Base-by-base conservation (phyloP, 495 filamentous ascomycete species). In the Chaetomium tenue region DNA sequence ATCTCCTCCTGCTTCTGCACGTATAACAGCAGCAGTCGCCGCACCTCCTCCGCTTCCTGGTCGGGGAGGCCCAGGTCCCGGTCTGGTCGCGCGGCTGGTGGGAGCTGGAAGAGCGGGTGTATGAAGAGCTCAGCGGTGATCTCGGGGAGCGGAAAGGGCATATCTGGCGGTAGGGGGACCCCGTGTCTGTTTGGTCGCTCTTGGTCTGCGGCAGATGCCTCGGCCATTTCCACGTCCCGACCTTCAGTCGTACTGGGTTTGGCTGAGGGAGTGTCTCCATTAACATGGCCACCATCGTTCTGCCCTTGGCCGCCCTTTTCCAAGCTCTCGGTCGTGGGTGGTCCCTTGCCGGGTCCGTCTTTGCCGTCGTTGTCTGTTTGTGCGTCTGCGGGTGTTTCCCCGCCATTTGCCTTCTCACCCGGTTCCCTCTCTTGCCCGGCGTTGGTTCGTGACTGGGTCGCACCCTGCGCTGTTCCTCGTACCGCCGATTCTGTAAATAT, bases 1-100 rank as follows among this genome's bases (percentile, higher is more conserved):
- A 96, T 88, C 75, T 98, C 93, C 70, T 98, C 94, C 70, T 97
- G 93, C 73, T 96, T 96, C 69, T 97, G 93, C 15, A 97, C 89
- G 68, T 93, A 97, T 3, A 89, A 82, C 72, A 91, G 85, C 13
- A 98, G 82, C 13, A 96, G 75, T 37, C 88, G 88, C 25, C 93
- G 87, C 16, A 91, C 92, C 46, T 98, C 92, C 67, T 95, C 91
- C 1, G 94, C 95, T 76, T 97, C 93, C 9, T 79, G 70, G 16
- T 87, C 79, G 0, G 92, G 92, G 1, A 98, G 85, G 18, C 91
- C 90, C 40, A 91, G 83, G 71, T 95, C 88, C 42, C 86, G 80
- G 71, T 96, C 91, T 2, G 90, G 87, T n/a, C 81, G 84, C 55
- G 87, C 84, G 44, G 81, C 73, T n/a, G 80, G 75, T 0, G 93